Evolutionary conservation across 2,329 filamentous ascomycete genomes (phyloP), one percentile per base, ranked within the genome.

Genomic region (Fusarium tuaranense): DNA sequence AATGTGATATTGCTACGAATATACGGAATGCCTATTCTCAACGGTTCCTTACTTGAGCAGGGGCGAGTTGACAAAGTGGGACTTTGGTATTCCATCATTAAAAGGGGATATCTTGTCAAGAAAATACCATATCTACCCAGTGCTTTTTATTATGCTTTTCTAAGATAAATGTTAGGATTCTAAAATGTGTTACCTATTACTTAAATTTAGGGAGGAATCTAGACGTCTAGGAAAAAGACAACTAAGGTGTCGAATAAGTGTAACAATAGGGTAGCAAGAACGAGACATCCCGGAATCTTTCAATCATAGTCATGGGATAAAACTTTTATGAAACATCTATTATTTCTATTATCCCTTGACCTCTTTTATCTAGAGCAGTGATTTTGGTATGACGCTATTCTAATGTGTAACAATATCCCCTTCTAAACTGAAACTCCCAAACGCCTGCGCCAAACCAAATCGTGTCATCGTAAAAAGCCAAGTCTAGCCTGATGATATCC

Each of bases 401-500:
- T 60, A 60, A 16, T 9, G 14, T 1, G 2, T 5, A 38, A 22
- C 18, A 22, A 27, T 25, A 5, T 27, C 32, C 27, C 22, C 16
- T 8, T 38, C 30, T 53, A 25, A 25, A 2, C 13, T 14, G 18
- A 34, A 46, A 55, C 44, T 14, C 60, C 63, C 16, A 65, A 69
- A 70, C 69, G 67, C 71, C 61, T 36, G 13, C 25, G 55, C 48
- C 41, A 38, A 69, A 32, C 5, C 14, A 20, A 60, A 25, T 74
- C 67, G 32, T 70, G 14, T 65, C 60, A 16, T 65, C 64, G 58
- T 70, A 38, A 27, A 25, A 53, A 53, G 46, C 2, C 6, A 25
- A 30, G 32, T 65, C 25, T 32, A 18, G 8, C 12, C 14, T 8
- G 20, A 63, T 60, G 2, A 5, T 51, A 55, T 32, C 30, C 7